A percentile compares a stretch with the other conserved stretches of the same genome.
Evolutionary conservation across 2,329 filamentous ascomycete species (phyloP).

Genomic region (Geosmithia flava): DNA sequence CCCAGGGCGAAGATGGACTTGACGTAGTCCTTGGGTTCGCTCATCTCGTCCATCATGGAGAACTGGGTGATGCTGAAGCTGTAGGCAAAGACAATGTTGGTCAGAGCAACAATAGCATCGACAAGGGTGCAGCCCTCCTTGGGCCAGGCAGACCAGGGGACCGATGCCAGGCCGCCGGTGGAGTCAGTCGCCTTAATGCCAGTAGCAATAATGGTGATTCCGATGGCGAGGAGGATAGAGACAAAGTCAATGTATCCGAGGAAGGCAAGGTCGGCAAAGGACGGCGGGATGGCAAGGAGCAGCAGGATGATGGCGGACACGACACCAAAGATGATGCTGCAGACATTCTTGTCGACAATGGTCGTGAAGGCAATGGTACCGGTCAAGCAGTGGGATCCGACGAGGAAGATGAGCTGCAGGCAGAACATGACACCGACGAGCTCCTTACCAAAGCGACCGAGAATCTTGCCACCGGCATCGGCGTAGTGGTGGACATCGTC

Average conservation of each 20-base stretch:
- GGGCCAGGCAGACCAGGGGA: conserved; percentile 32
- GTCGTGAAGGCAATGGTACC: conserved; percentile 58
- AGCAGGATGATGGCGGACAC: conserved; percentile 33
- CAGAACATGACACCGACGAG: conserved; percentile 48
- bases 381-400: conserved; percentile 59
- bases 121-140: conserved; percentile 32
- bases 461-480: conserved; percentile 52
- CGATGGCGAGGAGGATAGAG: conserved; percentile 50
- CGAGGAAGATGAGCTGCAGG: conserved; percentile 55
- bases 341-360: conserved; percentile 41
- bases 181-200: conserved; percentile 28
- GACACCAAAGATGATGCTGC: conserved; percentile 31
- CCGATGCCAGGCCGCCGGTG: conserved; percentile 16
- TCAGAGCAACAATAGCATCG: conserved; percentile 46
- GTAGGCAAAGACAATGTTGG: conserved; percentile 63
- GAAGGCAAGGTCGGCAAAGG: conserved; percentile 34
- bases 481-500: conserved; percentile 54
- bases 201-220: conserved; percentile 54
- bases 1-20: conserved; percentile 52
- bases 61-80: conserved; percentile 40
- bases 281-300: conserved; percentile 31
- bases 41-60: conserved; percentile 39
- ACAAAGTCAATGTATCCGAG: conserved; percentile 43
- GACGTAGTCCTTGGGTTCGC: conserved; percentile 30
- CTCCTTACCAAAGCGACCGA: conserved; percentile 48